A percentile compares a stretch with the other conserved stretches of the same genome.
Conservation (phyloP, 345 rosid species). For the Brassica cretica region DNA sequence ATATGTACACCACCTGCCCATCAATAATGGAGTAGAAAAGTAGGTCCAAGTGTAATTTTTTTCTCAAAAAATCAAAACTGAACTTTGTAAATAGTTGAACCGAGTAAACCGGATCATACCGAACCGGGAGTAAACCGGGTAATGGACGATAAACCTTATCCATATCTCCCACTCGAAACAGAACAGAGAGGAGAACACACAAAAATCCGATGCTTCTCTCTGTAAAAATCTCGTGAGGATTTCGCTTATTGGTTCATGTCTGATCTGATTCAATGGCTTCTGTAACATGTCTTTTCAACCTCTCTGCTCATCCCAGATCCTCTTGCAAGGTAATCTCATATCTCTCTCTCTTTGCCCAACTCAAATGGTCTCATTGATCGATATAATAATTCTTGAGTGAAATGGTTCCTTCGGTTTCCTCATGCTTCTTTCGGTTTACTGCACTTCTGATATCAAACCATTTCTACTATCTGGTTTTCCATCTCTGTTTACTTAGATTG, state of each 20-base stretch:
- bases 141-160: conserved; percentile 27
- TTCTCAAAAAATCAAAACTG: background rate
- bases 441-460: background rate
- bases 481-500: background rate
- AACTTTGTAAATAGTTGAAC: background rate
- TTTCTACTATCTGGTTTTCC: background rate
- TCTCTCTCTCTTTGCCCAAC: background rate
- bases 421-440: background rate
- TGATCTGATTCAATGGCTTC: conserved; percentile 35
- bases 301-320: conserved; percentile 30
- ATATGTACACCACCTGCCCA: no score
- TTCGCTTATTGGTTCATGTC: background rate
- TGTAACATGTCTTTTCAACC: conserved; percentile 32
- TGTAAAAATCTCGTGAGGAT: background rate
- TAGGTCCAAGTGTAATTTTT: no score
- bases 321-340: conserved; percentile 33
- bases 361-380: background rate
- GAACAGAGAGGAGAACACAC: background rate
- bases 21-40: no score
- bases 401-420: background rate
- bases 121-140: conserved; percentile 5
- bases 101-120: background rate
- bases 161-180: conserved; percentile 12
- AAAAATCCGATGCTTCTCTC: conserved; percentile 14
- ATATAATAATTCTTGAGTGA: background rate